phyloP scores from a whole-genome alignment of 441 rosid species.

The Bocquillonia castaneifolia region DNA sequence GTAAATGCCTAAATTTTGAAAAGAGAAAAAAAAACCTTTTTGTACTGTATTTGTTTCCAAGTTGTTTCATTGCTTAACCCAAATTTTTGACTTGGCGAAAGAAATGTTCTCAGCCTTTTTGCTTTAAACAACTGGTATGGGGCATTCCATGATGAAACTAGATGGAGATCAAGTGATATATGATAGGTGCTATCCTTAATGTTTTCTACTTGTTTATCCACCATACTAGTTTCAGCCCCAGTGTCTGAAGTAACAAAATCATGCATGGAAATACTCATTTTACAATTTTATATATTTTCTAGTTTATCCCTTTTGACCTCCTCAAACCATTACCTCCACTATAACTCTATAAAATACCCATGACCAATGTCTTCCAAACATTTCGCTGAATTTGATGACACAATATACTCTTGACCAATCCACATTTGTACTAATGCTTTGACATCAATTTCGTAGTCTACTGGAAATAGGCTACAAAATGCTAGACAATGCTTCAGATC shows the following conservation, averaged over 20 bases:
- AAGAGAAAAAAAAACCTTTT: background rate
- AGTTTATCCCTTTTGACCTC: slow-evolving; percentile 15
- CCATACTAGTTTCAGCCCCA: background rate
- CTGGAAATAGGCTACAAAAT: slow-evolving; percentile 18
- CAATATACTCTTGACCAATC: slow-evolving; percentile 23
- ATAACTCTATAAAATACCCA: background rate
- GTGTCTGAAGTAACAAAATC: slow-evolving; percentile 23
- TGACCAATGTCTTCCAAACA: slow-evolving; percentile 1
- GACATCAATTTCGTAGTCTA: background rate
- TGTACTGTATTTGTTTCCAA: background rate
- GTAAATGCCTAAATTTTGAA: slow-evolving; percentile 14
- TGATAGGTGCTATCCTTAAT: background rate
- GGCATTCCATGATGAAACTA: background rate
- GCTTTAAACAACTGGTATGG: background rate
- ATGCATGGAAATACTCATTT: slow-evolving; percentile 27
- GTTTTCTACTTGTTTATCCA: background rate
- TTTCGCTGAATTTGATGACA: background rate
- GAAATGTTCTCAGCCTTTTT: background rate
- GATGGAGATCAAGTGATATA: background rate
- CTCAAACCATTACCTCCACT: slow-evolving; percentile 21
- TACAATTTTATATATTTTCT: slow-evolving; percentile 11
- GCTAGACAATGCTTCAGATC: slow-evolving; percentile 25
- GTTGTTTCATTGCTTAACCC: background rate
- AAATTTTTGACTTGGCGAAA: background rate
- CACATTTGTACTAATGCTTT: background rate